Base-by-base conservation (phyloP, 257 asterid species). In the Salvia splendens region DNA sequence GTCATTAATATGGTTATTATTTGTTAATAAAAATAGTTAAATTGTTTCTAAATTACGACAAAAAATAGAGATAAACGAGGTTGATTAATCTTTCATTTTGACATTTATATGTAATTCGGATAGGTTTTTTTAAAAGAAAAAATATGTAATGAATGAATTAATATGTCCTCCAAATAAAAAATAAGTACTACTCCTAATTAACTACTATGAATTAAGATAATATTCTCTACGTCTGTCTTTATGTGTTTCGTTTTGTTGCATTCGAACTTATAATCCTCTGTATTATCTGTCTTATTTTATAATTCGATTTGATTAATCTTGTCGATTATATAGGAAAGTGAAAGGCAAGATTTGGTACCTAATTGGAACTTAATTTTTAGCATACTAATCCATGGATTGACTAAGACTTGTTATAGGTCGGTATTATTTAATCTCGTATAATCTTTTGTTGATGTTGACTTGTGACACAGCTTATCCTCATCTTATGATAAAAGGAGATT, bases 381-480 rank as follows among this genome's bases (percentile, higher is more conserved):
- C 73, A 53, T 65, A 73, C 65, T 59, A 65, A 70, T 80, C 54
- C 57, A 11, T 16, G 52, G 42, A 52, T 17, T 48, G 82, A 78
- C 69, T 41, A 15, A 35, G 89, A 78, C 86, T 69, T 52, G 45
- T 24, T 24, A 24, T 71, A 62, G 47, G 79, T 68, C 79, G 81
- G 81, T 75, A 73, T 55, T 75, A 24, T 51, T 78, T 67, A 45
- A 72, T 52, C 20, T 8, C 8, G 6, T 38, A 5, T 38, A 5
- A 38, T 5, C 42, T 6, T 38, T 1, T 38, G 45, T 24, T 0
- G 75, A 63, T 51, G 52, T 42, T 50, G 67, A 61, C 69, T 41
- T 49, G 5, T 28, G 2, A 30, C 7, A 20, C 41, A 32, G 14
- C 66, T 67, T 52, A 60, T 47, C 41, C n/a, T 54, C 28, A 14